phyloP scores from a whole-genome alignment of 2,329 filamentous ascomycete genomes.

The Trichoderma sp. region DNA sequence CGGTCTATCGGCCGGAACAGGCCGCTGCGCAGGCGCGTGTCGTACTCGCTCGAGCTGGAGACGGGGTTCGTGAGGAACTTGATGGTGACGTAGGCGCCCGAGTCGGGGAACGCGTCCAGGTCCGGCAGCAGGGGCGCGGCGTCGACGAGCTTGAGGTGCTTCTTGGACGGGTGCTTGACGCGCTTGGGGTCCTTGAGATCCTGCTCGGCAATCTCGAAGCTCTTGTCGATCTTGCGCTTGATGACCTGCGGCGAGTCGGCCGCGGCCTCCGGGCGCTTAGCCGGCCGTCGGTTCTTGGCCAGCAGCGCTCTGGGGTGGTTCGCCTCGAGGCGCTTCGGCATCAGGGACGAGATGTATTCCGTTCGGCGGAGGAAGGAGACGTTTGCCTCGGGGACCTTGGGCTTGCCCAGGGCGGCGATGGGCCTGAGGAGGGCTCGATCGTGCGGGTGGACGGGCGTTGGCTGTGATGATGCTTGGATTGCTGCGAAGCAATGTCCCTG shows the following conservation, averaged over 20 bases:
- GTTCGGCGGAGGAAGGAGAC: slow-evolving; percentile 95
- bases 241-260: slow-evolving; percentile 66
- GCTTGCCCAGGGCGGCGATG: slow-evolving; percentile 82
- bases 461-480: slow-evolving; percentile 75
- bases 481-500: slow-evolving; percentile 51
- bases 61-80: slow-evolving; percentile 70
- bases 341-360: slow-evolving; percentile 80
- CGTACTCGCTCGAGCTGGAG: slow-evolving; percentile 53
- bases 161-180: slow-evolving; percentile 62
- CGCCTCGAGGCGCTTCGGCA: slow-evolving; percentile 52
- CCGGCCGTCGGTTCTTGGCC: slow-evolving; percentile 41
- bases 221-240: slow-evolving; percentile 66
- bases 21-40: slow-evolving; percentile 62
- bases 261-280: slow-evolving; percentile 60
- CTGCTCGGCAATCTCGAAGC: slow-evolving; percentile 58
- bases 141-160: slow-evolving; percentile 59
- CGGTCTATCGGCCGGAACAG: slow-evolving; percentile 63
- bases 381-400: slow-evolving; percentile 71
- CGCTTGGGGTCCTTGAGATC: slow-evolving; percentile 57
- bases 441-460: slow-evolving; percentile 74
- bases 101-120: slow-evolving; percentile 69
- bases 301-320: slow-evolving; percentile 47
- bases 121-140: slow-evolving; percentile 66
- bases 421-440: slow-evolving; percentile 84
- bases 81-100: slow-evolving; percentile 68